Conservation (phyloP, 2,329 filamentous ascomycete species). For the Trichoderma atroviride region DNA sequence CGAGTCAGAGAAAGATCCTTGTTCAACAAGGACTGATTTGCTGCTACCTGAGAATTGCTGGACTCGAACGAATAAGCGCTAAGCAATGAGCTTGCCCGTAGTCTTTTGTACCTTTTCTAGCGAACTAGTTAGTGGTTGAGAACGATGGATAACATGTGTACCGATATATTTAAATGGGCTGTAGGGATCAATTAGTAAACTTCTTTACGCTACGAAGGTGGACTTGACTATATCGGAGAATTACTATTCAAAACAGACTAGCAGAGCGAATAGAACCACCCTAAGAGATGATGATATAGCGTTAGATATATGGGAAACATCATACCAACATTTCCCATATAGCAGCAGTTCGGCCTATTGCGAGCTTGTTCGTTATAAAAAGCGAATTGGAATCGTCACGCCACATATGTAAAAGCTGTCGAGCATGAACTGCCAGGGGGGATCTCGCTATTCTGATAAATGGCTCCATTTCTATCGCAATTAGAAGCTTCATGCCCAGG, state of each 20-base stretch:
- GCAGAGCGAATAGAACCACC: not conserved
- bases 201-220: not conserved
- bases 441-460: not conserved
- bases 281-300: not conserved
- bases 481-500: not conserved
- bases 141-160: not conserved
- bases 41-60: not conserved
- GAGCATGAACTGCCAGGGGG: not conserved
- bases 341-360: not conserved
- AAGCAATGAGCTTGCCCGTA: not conserved
- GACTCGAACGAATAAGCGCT: constrained; percentile 12
- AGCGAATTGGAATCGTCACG: not conserved
- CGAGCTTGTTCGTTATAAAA: not conserved
- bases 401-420: not conserved
- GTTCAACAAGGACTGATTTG: not conserved
- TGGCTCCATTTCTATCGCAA: not conserved
- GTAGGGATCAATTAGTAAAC: no score
- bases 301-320: not conserved
- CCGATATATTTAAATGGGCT: not conserved
- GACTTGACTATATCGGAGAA: not conserved
- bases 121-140: not conserved
- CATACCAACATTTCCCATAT: not conserved
- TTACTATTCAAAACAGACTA: not conserved
- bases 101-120: not conserved
- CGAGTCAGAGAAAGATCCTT: not conserved